phyloP scores from a whole-genome alignment of 106 monocot species.

The Triglochin maritima region DNA sequence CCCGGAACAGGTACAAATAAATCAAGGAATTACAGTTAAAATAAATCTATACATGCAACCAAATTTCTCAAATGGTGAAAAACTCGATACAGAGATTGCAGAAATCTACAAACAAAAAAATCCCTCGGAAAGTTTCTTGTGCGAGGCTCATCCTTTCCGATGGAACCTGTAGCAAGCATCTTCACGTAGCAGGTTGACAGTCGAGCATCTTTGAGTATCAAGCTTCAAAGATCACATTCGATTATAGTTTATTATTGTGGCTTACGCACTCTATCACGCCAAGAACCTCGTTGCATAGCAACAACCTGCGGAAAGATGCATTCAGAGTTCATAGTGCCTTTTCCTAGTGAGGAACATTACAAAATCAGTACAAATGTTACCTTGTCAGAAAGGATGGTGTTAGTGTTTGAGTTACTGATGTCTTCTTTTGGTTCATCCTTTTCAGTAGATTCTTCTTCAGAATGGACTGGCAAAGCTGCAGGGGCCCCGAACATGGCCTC shows the following conservation, averaged over 20 bases:
- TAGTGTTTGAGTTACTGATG: constrained; percentile 2
- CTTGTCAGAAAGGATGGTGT: constrained; percentile 37
- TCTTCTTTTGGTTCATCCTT: constrained; percentile 10
- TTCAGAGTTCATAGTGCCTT: background rate
- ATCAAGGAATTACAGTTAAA: no score
- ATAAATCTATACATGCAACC: no score
- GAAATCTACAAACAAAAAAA: no score
- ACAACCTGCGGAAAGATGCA: constrained; percentile 31
- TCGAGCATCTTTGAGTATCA: no score
- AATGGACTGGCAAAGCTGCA: constrained; percentile 4
- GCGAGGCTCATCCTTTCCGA: no score
- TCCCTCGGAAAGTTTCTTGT: no score
- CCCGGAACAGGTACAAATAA: no score
- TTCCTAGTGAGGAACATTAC: background rate
- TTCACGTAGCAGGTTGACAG: no score
- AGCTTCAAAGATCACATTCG: background rate
- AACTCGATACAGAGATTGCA: no score
- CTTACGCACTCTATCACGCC: constrained; percentile 66
- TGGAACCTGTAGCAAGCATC: no score
- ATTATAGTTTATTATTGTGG: background rate
- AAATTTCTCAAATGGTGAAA: no score
- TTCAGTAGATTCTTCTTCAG: constrained; percentile 13
- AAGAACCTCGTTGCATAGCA: constrained; percentile 70
- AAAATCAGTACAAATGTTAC: constrained; percentile 9
- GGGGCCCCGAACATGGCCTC: constrained; percentile 88